Evolutionary conservation across 805 yeast species (phyloP).

Genomic region (Saccharomycopsis selenospora): DNA sequence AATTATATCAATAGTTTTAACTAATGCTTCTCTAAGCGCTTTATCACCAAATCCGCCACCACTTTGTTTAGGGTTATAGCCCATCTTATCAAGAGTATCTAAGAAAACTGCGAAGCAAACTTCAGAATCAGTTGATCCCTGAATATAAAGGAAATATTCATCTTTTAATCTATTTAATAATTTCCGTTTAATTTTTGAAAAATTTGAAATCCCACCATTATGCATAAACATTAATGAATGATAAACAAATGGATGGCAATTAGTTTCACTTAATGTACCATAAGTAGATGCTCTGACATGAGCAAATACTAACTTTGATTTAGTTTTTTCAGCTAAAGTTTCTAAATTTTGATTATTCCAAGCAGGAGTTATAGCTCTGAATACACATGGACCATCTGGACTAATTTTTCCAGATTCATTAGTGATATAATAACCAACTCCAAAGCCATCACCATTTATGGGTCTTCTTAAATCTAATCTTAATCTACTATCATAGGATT

Average conservation of each 20-base stretch:
- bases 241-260: slow-evolving; percentile 92
- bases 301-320: slow-evolving; percentile 78
- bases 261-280: slow-evolving; percentile 89
- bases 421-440: slow-evolving; percentile 84
- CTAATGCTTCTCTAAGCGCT: slow-evolving; percentile 58
- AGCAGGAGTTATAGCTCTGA: slow-evolving; percentile 94
- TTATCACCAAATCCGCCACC: slow-evolving; percentile 45
- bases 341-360: slow-evolving; percentile 94
- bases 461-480: slow-evolving; percentile 85
- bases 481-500: slow-evolving; percentile 84
- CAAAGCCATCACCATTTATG: slow-evolving; percentile 97
- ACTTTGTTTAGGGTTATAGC: slow-evolving; percentile 55
- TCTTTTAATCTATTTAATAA: slow-evolving; percentile 70
- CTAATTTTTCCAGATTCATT: slow-evolving; percentile 39
- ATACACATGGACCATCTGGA: slow-evolving; percentile 75
- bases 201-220: slow-evolving; percentile 82
- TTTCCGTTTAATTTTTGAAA: slow-evolving; percentile 62
- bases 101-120: slow-evolving; percentile 87
- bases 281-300: slow-evolving; percentile 96
- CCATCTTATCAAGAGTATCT: slow-evolving; percentile 68
- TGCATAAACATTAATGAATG: slow-evolving; percentile 94
- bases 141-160: slow-evolving; percentile 69
- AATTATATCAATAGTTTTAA: slow-evolving; percentile 65
- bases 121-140: slow-evolving; percentile 95
- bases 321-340: slow-evolving; percentile 79